These are phyloP conservation scores for Cercospora sp. DNA, from an alignment of 2,329 filamentous ascomycete genomes.

Conservation along the genomic window DNA sequence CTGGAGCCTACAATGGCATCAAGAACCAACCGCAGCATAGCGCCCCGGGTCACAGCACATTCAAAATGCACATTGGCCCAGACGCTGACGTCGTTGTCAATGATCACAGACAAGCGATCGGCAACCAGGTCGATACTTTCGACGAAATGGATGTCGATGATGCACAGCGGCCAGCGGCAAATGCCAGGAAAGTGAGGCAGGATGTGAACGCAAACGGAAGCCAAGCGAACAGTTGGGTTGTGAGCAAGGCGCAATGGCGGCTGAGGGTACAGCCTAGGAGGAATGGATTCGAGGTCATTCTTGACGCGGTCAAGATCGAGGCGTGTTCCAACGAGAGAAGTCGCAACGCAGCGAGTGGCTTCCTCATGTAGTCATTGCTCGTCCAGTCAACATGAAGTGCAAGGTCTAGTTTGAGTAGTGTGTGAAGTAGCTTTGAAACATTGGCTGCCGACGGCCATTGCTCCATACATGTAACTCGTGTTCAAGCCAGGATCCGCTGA, in stretches of 20 bases:
- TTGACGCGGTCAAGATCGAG: slow-evolving; percentile 37
- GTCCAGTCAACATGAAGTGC: background rate
- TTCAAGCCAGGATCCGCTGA: background rate
- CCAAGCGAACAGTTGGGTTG: slow-evolving; percentile 28
- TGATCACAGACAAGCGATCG: slow-evolving; percentile 20
- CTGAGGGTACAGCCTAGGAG: slow-evolving; percentile 30
- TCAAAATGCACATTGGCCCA: slow-evolving; percentile 63
- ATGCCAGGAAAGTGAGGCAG: slow-evolving; percentile 12
- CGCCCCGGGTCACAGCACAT: slow-evolving; percentile 65
- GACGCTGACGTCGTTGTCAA: slow-evolving; percentile 63
- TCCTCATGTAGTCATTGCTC: slow-evolving; percentile 14
- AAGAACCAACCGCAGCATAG: background rate
- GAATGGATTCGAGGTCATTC: slow-evolving; percentile 32
- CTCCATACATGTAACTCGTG: background rate
- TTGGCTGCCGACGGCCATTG: background rate
- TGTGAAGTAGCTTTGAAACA: background rate
- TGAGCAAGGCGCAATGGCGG: slow-evolving; percentile 35
- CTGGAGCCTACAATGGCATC: slow-evolving; percentile 49
- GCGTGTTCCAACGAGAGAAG: slow-evolving; percentile 32
- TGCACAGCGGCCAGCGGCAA: background rate
- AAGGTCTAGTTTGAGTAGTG: background rate
- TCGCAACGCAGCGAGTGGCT: slow-evolving; percentile 31
- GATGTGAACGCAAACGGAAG: slow-evolving; percentile 7
- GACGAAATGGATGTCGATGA: slow-evolving; percentile 22
- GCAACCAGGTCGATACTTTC: background rate